A percentile compares a stretch with the other conserved stretches of the same genome.
These are phyloP conservation scores for Capsella rubella DNA, from an alignment of 441 rosid species.

Conservation along the genomic window DNA sequence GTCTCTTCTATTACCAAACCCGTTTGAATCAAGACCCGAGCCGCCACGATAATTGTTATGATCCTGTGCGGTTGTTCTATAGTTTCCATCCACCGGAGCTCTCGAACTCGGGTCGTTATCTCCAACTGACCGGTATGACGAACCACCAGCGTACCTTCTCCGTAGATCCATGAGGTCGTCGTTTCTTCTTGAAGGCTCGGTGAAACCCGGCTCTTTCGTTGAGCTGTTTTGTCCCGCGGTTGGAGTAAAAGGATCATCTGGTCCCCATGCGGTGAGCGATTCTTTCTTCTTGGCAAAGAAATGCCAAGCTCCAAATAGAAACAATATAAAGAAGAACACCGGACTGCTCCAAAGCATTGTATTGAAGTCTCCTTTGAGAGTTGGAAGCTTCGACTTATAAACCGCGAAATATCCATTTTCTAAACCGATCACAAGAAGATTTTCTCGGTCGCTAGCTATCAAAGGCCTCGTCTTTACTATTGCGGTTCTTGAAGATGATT, in stretches of 20 bases:
- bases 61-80: slow-evolving; percentile 62
- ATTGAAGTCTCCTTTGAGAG: slow-evolving; percentile 69
- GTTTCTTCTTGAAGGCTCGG: slow-evolving; percentile 68
- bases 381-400: slow-evolving; percentile 78
- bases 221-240: slow-evolving; percentile 56
- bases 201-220: slow-evolving; percentile 59
- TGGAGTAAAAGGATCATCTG: slow-evolving; percentile 80
- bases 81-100: slow-evolving; percentile 71
- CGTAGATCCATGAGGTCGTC: slow-evolving; percentile 70
- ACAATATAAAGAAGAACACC: slow-evolving; percentile 78
- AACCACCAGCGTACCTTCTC: slow-evolving; percentile 61
- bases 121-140: slow-evolving; percentile 63
- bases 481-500: slow-evolving; percentile 40
- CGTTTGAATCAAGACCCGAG: slow-evolving; percentile 64
- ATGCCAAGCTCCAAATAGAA: slow-evolving; percentile 94
- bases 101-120: slow-evolving; percentile 60
- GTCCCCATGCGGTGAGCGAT: slow-evolving; percentile 89
- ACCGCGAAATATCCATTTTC: slow-evolving; percentile 79
- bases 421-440: slow-evolving; percentile 79
- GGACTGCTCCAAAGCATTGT: slow-evolving; percentile 91
- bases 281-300: slow-evolving; percentile 98
- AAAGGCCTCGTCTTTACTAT: slow-evolving; percentile 54
- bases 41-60: slow-evolving; percentile 66
- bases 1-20: slow-evolving; percentile 81
- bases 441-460: slow-evolving; percentile 87